Base-by-base conservation (phyloP, 2,329 filamentous ascomycete genomes). In the Rosellinia necatrix region DNA sequence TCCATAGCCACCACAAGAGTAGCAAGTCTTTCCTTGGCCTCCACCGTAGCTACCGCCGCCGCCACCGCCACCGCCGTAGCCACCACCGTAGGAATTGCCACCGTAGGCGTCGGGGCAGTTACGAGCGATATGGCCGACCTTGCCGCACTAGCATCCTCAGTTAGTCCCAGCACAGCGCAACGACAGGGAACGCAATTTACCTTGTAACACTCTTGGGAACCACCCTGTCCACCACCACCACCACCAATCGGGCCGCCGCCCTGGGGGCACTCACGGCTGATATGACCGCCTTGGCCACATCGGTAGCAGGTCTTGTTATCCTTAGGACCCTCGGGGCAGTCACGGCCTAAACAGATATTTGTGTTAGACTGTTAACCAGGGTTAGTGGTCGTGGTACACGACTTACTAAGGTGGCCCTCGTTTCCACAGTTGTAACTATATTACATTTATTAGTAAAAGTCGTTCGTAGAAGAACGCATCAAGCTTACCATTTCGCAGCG, bases 1-100 rank as follows among this genome's bases (percentile, higher is more conserved):
- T 71, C 93, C 93, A 73, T 91, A 92, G 65, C 94, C 94, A 68
- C 94, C 94, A 80, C 94, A 97, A 40, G 92, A 96, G 84, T 97
- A 99, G 88, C 94, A 97, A 68, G 92, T 97, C 82, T 93, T 91
- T 70, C 85, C 63, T 48, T 65, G 64, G 59, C 70, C 75, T 74
- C 76, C 72, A 58, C 69, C 68, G 65, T 80, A 83, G 68, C 82
- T 75, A 13, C 75, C 74, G 59, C 69, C 74, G 75, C 75, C 74
- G 59, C 76, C 72, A 55, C 69, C 67, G 64, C 75, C 74, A 58
- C 75, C 72, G 56, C 69, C 68, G 65, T 80, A 83, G 68, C 82
- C 75, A 9, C 75, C 74, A 57, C 75, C 72, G 59, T 70, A 69
- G 63, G 80, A 83, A 68, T 82, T 76, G 61, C 71, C 74, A 63